phyloP scores from a whole-genome alignment of 2,329 filamentous ascomycete genomes.

The Lecanicillium sp. region DNA sequence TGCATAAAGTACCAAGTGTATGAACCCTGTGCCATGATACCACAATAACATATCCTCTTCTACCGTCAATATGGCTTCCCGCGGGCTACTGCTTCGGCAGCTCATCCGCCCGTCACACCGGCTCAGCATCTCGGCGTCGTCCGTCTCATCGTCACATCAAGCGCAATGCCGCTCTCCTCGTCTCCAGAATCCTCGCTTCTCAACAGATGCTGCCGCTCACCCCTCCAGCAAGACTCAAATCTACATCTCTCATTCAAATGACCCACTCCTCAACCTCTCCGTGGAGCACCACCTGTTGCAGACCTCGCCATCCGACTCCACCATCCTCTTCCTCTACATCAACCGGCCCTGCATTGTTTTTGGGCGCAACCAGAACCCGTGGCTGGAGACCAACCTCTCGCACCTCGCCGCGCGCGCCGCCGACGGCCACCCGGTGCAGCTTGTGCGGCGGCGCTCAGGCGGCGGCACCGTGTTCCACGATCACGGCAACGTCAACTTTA shows the following conservation, averaged over 20 bases:
- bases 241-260: conserved; percentile 59
- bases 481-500: conserved; percentile 87
- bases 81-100: too few relatives aligned
- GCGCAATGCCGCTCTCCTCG: too few relatives aligned
- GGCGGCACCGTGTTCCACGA: conserved; percentile 96
- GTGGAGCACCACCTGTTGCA: conserved; percentile 87
- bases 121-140: too few relatives aligned
- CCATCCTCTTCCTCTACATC: conserved; percentile 77
- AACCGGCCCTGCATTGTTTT: conserved; percentile 86
- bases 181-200: conserved; percentile 15
- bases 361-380: conserved; percentile 95
- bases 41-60: too few relatives aligned
- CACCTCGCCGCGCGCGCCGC: conserved; percentile 35
- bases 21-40: too few relatives aligned
- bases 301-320: conserved; percentile 62
- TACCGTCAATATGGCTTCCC: not conserved
- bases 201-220: conserved; percentile 30
- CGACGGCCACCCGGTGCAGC: conserved; percentile 30
- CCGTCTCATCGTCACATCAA: too few relatives aligned
- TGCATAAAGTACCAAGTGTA: too few relatives aligned
- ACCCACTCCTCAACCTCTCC: conserved; percentile 86
- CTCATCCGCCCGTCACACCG: too few relatives aligned
- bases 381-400: conserved; percentile 77
- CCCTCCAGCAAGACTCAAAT: conserved; percentile 51
- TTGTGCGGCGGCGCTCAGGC: conserved; percentile 79